A percentile compares a stretch with the other conserved stretches of the same genome.
These are phyloP conservation scores for Cylindrotheca closterium DNA, from an alignment of 108 stramenopile species.

Conservation along the genomic window DNA sequence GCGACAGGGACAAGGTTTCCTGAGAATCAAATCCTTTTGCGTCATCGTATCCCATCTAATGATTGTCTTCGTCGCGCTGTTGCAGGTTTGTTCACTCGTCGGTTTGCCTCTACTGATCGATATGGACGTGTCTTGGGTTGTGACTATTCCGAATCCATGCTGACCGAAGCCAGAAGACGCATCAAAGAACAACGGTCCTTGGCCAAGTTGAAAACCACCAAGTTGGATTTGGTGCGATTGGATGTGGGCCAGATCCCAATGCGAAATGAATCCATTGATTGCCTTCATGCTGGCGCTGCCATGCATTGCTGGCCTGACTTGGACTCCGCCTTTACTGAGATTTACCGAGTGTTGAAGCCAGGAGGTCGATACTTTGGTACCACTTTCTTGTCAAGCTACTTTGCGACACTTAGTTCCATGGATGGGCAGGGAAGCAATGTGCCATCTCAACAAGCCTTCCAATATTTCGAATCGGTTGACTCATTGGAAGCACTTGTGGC, in stretches of 20 bases:
- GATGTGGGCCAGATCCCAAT: slow-evolving; percentile 91
- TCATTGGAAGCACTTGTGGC: slow-evolving; percentile 52
- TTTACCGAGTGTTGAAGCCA: slow-evolving; percentile 88
- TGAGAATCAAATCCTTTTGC: too few species aligned
- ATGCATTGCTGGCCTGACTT: slow-evolving; percentile 98
- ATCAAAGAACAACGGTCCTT: slow-evolving; percentile 61
- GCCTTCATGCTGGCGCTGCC: slow-evolving; percentile 93
- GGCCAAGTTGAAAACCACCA: slow-evolving; percentile 19
- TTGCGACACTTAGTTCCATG: slow-evolving; percentile 35
- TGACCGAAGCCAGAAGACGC: slow-evolving; percentile 79
- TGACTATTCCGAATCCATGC: slow-evolving; percentile 92
- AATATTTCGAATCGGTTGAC: slow-evolving; percentile 76
- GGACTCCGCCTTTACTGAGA: slow-evolving; percentile 71
- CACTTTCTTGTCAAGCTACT: slow-evolving; percentile 85
- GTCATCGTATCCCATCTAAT: too few species aligned
- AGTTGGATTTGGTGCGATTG: slow-evolving; percentile 82
- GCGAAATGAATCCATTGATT: slow-evolving; percentile 62
- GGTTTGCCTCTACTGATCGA: slow-evolving; percentile 69
- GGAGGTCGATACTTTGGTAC: slow-evolving; percentile 93
- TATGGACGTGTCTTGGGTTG: slow-evolving; percentile 88
- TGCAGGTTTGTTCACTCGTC: slow-evolving; percentile 82
- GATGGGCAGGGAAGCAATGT: slow-evolving; percentile 36
- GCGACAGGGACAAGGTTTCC: too few species aligned
- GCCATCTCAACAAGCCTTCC: slow-evolving; percentile 70
- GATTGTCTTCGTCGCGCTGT: neutral